A percentile compares a stretch with the other conserved stretches of the same genome.
Conservation (phyloP, 768 basidiomycete species). For the Russula olivacea region DNA sequence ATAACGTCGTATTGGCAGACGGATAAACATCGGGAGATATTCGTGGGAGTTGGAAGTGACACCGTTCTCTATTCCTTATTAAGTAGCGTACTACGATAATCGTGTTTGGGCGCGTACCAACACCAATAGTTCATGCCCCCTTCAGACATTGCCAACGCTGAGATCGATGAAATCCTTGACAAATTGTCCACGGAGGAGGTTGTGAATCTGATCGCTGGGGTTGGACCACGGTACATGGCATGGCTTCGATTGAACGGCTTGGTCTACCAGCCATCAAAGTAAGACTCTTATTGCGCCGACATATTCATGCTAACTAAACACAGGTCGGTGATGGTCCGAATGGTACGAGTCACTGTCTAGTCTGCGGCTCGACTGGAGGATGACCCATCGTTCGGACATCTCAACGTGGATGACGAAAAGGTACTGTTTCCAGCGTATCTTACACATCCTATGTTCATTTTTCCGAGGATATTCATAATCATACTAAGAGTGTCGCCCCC, state of each 20-base stretch:
- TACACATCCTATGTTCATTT: too few species aligned
- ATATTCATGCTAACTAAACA: not conserved
- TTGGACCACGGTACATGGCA: slow-evolving; percentile 79
- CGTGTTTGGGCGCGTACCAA: not conserved
- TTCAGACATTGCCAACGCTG: slow-evolving; percentile 61
- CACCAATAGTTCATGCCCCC: slow-evolving; percentile 44
- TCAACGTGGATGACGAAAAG: too few species aligned
- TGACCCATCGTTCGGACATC: too few species aligned
- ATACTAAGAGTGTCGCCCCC: too few species aligned
- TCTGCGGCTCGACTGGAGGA: too few species aligned
- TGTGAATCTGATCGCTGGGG: slow-evolving; percentile 63
- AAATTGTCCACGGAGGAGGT: slow-evolving; percentile 69
- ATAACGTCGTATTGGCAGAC: not conserved
- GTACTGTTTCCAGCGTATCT: too few species aligned
- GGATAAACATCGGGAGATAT: not conserved
- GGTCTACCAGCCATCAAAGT: slow-evolving; percentile 64
- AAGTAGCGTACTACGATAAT: not conserved
- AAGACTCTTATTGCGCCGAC: slow-evolving; percentile 7
- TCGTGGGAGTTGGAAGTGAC: not conserved
- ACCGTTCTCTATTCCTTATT: not conserved
- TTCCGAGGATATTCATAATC: too few species aligned
- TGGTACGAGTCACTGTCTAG: slow-evolving; percentile 33
- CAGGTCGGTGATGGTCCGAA: slow-evolving; percentile 82
- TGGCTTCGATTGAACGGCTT: slow-evolving; percentile 55
- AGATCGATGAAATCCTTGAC: slow-evolving; percentile 57